Conservation (phyloP, 2,329 filamentous ascomycete species). For the Diaporthe citrichinensis region DNA sequence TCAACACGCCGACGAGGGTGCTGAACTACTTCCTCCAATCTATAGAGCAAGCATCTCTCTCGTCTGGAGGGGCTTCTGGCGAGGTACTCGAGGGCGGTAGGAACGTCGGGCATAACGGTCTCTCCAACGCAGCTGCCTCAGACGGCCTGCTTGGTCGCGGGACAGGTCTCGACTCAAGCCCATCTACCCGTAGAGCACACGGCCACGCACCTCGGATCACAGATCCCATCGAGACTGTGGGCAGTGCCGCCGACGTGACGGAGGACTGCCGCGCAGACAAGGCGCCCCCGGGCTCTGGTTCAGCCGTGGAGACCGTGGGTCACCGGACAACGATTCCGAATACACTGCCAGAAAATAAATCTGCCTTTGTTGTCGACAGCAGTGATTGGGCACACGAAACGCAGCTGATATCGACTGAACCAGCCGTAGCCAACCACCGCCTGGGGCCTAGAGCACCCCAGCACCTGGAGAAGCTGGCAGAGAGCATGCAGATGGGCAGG, state of each 20-base stretch:
- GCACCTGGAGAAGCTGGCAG: slow-evolving; percentile 66
- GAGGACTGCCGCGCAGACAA: neutral
- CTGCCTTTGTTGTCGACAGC: neutral
- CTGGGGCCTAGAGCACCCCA: slow-evolving; percentile 59
- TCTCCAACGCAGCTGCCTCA: neutral
- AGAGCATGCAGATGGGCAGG: slow-evolving; percentile 63
- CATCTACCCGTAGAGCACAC: neutral
- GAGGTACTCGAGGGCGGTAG: neutral
- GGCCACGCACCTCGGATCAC: neutral
- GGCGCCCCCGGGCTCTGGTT: too few species aligned
- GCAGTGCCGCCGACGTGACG: neutral
- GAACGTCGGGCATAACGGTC: neutral
- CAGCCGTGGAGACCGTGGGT: neutral
- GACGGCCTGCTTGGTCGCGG: neutral
- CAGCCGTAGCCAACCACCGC: slow-evolving; percentile 59
- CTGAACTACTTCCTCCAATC: slow-evolving; percentile 63
- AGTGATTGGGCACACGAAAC: slow-evolving; percentile 30
- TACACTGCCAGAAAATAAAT: neutral
- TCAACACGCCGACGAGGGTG: slow-evolving; percentile 65
- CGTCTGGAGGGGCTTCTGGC: slow-evolving; percentile 36
- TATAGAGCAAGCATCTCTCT: slow-evolving; percentile 48
- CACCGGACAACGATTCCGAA: neutral
- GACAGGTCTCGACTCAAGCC: neutral
- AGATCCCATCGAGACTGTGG: neutral
- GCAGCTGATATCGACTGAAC: slow-evolving; percentile 52